These are phyloP conservation scores for Sclerotinia sclerotiorum DNA, from an alignment of 2,329 filamentous ascomycete species.

Conservation along the genomic window DNA sequence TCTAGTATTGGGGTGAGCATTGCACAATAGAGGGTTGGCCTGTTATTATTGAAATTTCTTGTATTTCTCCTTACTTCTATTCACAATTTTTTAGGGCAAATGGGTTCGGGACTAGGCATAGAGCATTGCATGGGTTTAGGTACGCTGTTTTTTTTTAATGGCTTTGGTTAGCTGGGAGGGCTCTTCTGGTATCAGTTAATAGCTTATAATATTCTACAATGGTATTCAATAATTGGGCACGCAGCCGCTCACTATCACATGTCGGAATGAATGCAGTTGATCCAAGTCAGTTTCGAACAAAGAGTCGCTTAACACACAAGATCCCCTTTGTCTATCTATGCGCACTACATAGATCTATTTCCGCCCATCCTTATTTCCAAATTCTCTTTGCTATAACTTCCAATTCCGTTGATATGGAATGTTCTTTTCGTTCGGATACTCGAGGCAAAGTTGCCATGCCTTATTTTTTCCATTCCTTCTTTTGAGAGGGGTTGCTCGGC, in stretches of 20 bases:
- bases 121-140: neutral
- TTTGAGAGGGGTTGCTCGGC: neutral
- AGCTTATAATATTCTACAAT: neutral
- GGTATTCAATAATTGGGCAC: neutral
- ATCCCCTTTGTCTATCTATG: slow-evolving; percentile 1
- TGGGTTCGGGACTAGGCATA: neutral
- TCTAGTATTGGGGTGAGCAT: slow-evolving; percentile 21
- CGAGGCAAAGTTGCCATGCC: neutral
- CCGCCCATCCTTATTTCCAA: neutral
- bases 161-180: neutral
- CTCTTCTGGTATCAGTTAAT: neutral
- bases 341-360: slow-evolving; percentile 7
- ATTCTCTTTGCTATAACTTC: neutral
- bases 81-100: neutral
- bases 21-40: neutral
- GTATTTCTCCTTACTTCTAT: neutral
- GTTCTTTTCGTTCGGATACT: slow-evolving; percentile 4
- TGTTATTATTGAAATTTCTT: neutral
- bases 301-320: neutral
- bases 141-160: neutral
- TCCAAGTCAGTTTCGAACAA: neutral
- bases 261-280: neutral
- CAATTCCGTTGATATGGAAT: slow-evolving; percentile 8
- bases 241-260: neutral
- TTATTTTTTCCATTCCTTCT: neutral